A percentile compares a stretch with the other conserved stretches of the same genome.
Evolutionary conservation across 2,329 filamentous ascomycete genomes (phyloP).

Genomic region (Zymoseptoria ardabiliae): DNA sequence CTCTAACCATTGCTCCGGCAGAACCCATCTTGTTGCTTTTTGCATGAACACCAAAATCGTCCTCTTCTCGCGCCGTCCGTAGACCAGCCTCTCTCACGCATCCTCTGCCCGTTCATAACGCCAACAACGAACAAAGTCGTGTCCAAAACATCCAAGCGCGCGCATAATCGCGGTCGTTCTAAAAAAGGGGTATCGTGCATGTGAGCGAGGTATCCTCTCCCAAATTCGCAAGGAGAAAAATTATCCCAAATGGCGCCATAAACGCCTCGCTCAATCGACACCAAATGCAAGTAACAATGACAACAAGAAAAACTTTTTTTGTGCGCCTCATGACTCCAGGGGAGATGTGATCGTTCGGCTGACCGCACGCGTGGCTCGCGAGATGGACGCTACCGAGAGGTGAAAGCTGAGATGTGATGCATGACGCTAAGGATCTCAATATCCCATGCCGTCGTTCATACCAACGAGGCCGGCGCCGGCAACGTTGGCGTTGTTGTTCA

Average conservation of each 20-base stretch:
- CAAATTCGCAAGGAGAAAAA: slow-evolving; percentile 16
- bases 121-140: not conserved
- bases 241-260: slow-evolving; percentile 23
- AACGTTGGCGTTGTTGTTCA: slow-evolving; percentile 43
- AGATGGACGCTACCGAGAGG: not conserved
- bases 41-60: not conserved
- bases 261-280: slow-evolving; percentile 22
- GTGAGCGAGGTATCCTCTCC: slow-evolving; percentile 24
- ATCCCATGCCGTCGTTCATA: slow-evolving; percentile 33
- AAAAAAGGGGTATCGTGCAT: slow-evolving; percentile 1
- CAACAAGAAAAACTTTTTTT: slow-evolving; percentile 3
- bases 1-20: not conserved
- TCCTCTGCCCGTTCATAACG: slow-evolving; percentile 1
- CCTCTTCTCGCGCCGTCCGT: not conserved
- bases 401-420: not conserved
- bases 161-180: not conserved
- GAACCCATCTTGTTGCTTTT: not conserved
- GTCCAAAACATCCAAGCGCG: not conserved
- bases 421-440: slow-evolving; percentile 12
- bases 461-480: slow-evolving; percentile 49
- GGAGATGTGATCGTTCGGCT: not conserved
- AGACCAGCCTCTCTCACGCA: not conserved
- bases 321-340: not conserved
- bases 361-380: not conserved
- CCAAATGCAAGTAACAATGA: slow-evolving; percentile 10